Evolutionary conservation across 148 eudicot genomes (phyloP).

Genomic region (Oxyria digyna): DNA sequence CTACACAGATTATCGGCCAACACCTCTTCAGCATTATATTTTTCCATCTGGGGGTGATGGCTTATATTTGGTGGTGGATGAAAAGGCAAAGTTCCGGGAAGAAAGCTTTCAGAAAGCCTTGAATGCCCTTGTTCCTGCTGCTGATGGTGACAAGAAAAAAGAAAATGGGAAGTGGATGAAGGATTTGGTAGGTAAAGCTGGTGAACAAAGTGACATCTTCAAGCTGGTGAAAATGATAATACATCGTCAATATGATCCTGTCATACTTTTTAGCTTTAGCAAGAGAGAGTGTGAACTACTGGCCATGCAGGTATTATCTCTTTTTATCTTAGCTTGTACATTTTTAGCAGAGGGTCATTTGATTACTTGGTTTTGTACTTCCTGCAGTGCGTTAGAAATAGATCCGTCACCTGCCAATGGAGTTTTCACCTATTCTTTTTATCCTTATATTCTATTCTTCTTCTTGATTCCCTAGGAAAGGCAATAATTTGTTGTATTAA

Average conservation of each 20-base stretch:
- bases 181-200: slow-evolving; percentile 63
- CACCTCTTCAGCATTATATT: slow-evolving; percentile 95
- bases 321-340: neutral
- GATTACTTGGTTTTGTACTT: neutral
- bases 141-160: slow-evolving; percentile 53
- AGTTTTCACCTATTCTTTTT: neutral
- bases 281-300: slow-evolving; percentile 96
- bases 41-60: slow-evolving; percentile 95
- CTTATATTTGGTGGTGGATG: slow-evolving; percentile 90
- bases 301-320: slow-evolving; percentile 80
- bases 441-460: neutral
- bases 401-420: neutral
- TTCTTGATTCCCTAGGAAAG: neutral
- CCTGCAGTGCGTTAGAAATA: neutral
- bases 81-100: slow-evolving; percentile 90
- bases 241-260: slow-evolving; percentile 91
- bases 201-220: slow-evolving; percentile 96
- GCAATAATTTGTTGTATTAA: neutral
- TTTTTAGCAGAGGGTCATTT: neutral
- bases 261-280: slow-evolving; percentile 94
- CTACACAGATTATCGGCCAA: slow-evolving; percentile 93
- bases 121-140: slow-evolving; percentile 78
- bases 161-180: slow-evolving; percentile 78
- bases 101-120: slow-evolving; percentile 96
- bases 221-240: slow-evolving; percentile 98